These are phyloP conservation scores for Xerocomellus intermedius DNA, from an alignment of 768 basidiomycete genomes.

Conservation along the genomic window DNA sequence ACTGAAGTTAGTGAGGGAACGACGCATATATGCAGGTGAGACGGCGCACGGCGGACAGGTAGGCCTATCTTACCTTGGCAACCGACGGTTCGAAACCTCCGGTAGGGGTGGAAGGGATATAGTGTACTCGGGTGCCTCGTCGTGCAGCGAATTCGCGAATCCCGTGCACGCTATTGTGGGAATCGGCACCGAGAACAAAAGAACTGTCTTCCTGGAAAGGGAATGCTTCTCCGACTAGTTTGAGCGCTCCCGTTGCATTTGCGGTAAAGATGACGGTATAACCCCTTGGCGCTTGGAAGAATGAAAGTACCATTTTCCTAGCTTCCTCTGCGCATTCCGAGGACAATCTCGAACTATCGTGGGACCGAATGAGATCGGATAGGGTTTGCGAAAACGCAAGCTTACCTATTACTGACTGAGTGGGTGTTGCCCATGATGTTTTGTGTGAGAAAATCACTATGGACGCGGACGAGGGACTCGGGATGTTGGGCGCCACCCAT, in stretches of 20 bases:
- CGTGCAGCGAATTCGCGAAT: conserved; percentile 67
- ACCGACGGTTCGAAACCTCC: conserved; percentile 61
- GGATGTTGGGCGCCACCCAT: conserved; percentile 85
- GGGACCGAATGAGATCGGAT: background rate
- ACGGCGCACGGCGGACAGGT: background rate
- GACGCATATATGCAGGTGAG: conserved; percentile 19
- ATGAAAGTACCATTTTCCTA: conserved; percentile 67
- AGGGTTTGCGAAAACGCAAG: background rate
- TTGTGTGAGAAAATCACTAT: conserved; percentile 64
- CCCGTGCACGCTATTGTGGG: conserved; percentile 84
- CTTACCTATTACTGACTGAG: conserved; percentile 75
- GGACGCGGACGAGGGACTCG: conserved; percentile 69
- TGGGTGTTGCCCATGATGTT: conserved; percentile 81
- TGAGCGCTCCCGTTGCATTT: conserved; percentile 77
- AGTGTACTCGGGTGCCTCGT: conserved; percentile 56
- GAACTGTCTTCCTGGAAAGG: conserved; percentile 59
- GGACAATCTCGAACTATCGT: conserved; percentile 65
- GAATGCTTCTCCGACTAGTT: conserved; percentile 79
- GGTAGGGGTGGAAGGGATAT: conserved; percentile 59
- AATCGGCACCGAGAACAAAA: conserved; percentile 72
- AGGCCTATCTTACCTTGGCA: conserved; percentile 51
- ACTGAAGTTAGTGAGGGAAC: background rate
- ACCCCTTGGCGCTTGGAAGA: conserved; percentile 72
- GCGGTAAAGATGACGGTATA: conserved; percentile 83
- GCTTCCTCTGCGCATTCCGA: conserved; percentile 66